These are phyloP conservation scores for Cryptosporidium sp. DNA, from an alignment of 169 alveolate species.

Conservation along the genomic window DNA sequence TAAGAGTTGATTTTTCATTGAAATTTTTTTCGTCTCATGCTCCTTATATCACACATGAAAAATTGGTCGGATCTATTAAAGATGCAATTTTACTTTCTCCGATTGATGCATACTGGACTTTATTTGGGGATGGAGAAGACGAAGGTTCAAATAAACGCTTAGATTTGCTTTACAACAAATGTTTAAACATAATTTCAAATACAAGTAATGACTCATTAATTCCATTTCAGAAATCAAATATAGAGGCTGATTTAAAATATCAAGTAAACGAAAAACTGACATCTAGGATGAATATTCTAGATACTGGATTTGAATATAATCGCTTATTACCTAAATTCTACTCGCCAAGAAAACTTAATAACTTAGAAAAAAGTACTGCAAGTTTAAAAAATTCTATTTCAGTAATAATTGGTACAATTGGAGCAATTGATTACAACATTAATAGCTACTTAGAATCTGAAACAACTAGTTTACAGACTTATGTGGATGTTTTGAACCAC, in stretches of 20 bases:
- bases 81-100: conserved; percentile 37
- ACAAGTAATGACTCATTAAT: conserved; percentile 51
- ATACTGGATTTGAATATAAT: neutral
- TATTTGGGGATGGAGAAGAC: conserved; percentile 13
- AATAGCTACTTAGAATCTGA: neutral
- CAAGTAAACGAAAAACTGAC: neutral
- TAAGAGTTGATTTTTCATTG: conserved; percentile 45
- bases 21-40: conserved; percentile 45
- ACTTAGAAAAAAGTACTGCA: conserved; percentile 41
- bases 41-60: conserved; percentile 63
- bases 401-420: conserved; percentile 56
- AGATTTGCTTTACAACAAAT: conserved; percentile 3
- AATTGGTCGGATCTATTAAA: conserved; percentile 56
- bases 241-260: neutral
- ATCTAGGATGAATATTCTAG: conserved; percentile 34
- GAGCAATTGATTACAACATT: conserved; percentile 23
- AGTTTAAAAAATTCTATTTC: conserved; percentile 32
- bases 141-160: neutral
- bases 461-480: neutral
- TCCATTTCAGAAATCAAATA: conserved; percentile 23
- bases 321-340: neutral
- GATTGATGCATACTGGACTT: conserved; percentile 16
- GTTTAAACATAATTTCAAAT: conserved; percentile 29
- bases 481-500: neutral
- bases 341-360: neutral